phyloP scores from a whole-genome alignment of 2,329 filamentous ascomycete genomes.

The Cercospora nicotianae region DNA sequence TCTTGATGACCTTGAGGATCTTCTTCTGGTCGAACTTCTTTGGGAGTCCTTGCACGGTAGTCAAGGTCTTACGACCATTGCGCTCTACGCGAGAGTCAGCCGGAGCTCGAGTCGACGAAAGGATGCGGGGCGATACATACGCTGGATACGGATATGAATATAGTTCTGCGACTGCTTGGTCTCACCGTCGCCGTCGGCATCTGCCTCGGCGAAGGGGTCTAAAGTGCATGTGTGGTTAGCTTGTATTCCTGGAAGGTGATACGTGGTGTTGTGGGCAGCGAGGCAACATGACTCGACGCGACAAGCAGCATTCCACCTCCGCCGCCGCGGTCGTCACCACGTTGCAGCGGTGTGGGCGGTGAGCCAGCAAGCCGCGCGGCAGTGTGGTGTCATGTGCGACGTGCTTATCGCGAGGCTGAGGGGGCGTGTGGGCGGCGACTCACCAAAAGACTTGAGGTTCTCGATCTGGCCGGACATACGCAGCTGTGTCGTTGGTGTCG shows the following conservation, averaged over 20 bases:
- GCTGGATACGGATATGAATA: conserved; percentile 99
- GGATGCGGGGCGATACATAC: conserved; percentile 48
- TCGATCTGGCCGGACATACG: conserved; percentile 30
- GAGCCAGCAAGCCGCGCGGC: neutral
- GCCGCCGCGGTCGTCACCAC: neutral
- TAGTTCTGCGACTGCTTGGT: conserved; percentile 95
- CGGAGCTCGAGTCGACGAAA: neutral
- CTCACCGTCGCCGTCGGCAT: conserved; percentile 97
- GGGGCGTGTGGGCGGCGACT: conserved; percentile 14
- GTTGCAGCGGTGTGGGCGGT: neutral
- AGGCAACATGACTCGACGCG: neutral
- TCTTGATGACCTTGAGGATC: conserved; percentile 99
- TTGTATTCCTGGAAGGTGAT: neutral
- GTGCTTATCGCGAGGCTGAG: conserved; percentile 27
- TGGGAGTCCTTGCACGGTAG: conserved; percentile 96
- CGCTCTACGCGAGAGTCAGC: conserved; percentile 65
- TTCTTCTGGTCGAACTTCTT: conserved; percentile 99
- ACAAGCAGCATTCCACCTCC: neutral
- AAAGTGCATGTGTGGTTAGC: conserved; percentile 23
- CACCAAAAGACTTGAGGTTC: conserved; percentile 33
- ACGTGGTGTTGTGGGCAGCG: neutral
- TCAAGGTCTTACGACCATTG: conserved; percentile 99
- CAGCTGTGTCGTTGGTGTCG: conserved; percentile 17
- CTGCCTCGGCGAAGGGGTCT: conserved; percentile 99
- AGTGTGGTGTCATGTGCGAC: conserved; percentile 8